A percentile compares a stretch with the other conserved stretches of the same genome.
phyloP scores from a whole-genome alignment of 179 eudicot genomes.

The Heliamphora pulchella region DNA sequence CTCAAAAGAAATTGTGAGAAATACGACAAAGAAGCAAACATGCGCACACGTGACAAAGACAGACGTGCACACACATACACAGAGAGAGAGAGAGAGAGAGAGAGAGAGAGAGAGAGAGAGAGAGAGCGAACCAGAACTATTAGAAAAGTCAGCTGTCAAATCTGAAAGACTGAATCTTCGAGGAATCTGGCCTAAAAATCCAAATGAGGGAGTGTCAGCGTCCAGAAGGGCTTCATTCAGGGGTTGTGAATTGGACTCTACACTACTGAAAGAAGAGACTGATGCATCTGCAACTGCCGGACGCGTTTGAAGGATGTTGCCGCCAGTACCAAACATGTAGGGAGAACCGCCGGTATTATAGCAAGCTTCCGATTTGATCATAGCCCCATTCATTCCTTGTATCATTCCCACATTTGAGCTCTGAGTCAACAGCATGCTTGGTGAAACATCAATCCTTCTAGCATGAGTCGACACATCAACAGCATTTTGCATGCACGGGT shows the following conservation, averaged over 20 bases:
- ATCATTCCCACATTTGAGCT: conserved; percentile 49
- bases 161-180: conserved; percentile 58
- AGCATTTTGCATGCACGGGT: conserved; percentile 35
- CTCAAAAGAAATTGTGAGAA: background rate
- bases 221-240: conserved; percentile 43
- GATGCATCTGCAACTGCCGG: conserved; percentile 48
- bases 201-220: conserved; percentile 40
- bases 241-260: conserved; percentile 49
- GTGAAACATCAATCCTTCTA: conserved; percentile 42
- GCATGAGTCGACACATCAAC: conserved; percentile 45
- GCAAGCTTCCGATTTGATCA: conserved; percentile 57
- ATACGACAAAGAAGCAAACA: background rate
- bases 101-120: conserved; percentile 17
- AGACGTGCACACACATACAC: no score
- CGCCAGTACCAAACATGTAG: conserved; percentile 41
- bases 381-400: conserved; percentile 56
- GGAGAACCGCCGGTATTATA: conserved; percentile 42
- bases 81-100: background rate
- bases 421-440: conserved; percentile 51
- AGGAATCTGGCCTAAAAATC: conserved; percentile 54
- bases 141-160: conserved; percentile 53
- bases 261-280: conserved; percentile 47
- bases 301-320: conserved; percentile 45
- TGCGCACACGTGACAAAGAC: background rate
- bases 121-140: conserved; percentile 29